Conservation (phyloP, 352 stramenopile species). For the Globisporangium mamillatum region DNA sequence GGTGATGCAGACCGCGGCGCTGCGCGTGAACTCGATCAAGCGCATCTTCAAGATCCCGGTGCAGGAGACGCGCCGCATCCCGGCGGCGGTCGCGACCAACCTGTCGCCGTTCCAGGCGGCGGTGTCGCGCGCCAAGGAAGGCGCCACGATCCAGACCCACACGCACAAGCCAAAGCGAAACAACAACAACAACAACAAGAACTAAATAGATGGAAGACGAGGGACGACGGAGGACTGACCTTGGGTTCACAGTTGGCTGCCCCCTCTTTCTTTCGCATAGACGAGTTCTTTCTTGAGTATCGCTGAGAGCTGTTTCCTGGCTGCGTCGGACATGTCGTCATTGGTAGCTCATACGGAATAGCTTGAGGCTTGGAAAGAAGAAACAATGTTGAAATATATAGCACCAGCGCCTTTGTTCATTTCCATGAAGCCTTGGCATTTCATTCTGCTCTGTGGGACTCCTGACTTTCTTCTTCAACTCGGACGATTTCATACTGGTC, state of each 20-base stretch:
- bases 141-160: conserved; percentile 65
- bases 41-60: conserved; percentile 53
- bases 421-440: not conserved
- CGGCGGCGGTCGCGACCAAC: conserved; percentile 31
- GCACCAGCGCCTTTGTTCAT: not conserved
- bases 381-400: conserved; percentile 7
- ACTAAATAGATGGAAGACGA: conserved; percentile 25
- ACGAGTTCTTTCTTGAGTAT: not conserved
- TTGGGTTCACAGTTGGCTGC: not conserved
- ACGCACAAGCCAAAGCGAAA: conserved; percentile 51
- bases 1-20: conserved; percentile 50
- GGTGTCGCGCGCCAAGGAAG: conserved; percentile 64
- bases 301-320: not conserved
- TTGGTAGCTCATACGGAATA: not conserved
- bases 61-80: conserved; percentile 31
- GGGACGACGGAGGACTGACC: not conserved
- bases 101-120: conserved; percentile 75
- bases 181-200: conserved; percentile 35
- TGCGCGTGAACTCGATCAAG: conserved; percentile 60
- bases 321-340: not conserved
- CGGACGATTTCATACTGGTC: conserved; percentile 48
- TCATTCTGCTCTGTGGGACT: not conserved
- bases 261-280: conserved; percentile 2
- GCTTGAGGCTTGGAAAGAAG: not conserved
- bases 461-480: conserved; percentile 12